These are phyloP conservation scores for Tetrastigma voinierianum DNA, from an alignment of 164 flowering plant species.

Conservation along the genomic window DNA sequence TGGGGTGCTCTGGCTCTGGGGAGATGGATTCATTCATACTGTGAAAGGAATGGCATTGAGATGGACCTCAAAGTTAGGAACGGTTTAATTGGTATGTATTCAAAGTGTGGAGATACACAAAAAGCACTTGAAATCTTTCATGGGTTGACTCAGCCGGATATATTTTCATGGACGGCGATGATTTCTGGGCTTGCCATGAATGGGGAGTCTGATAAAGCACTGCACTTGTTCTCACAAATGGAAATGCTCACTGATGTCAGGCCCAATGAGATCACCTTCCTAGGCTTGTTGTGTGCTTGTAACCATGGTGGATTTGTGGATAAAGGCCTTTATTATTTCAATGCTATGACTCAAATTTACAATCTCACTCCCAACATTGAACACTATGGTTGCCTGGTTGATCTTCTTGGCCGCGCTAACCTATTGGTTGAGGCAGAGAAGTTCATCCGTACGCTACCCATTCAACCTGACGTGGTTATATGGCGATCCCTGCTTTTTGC, in stretches of 20 bases:
- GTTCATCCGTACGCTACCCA: constrained; percentile 25
- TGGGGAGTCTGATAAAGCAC: constrained; percentile 25
- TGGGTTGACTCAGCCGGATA: constrained; percentile 20
- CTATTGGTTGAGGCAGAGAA: constrained; percentile 25
- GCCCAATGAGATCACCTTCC: constrained; percentile 37
- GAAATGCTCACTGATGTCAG: constrained; percentile 16
- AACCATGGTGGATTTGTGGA: constrained; percentile 39
- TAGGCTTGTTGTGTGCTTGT: constrained; percentile 36
- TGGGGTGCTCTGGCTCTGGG: constrained; percentile 32
- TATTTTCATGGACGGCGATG: constrained; percentile 35
- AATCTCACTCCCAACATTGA: constrained; percentile 26
- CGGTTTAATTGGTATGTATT: constrained; percentile 38
- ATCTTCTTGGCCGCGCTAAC: constrained; percentile 43
- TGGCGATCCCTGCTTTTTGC: constrained; percentile 39
- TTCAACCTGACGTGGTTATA: constrained; percentile 36
- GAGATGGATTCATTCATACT: constrained; percentile 27
- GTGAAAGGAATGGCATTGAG: constrained; percentile 16
- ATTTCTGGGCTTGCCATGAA: constrained; percentile 38
- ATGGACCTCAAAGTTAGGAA: constrained; percentile 19
- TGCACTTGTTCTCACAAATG: constrained; percentile 29
- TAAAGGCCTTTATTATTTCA: constrained; percentile 21
- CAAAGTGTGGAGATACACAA: constrained; percentile 36
- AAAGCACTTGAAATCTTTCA: constrained; percentile 29
- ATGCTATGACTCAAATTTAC: constrained; percentile 25
- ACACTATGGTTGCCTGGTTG: constrained; percentile 38